Percentiles rank a stretch among this genome's conserved stretches.
phyloP scores from a whole-genome alignment of 257 asterid species.

The Solanum virginianum region DNA sequence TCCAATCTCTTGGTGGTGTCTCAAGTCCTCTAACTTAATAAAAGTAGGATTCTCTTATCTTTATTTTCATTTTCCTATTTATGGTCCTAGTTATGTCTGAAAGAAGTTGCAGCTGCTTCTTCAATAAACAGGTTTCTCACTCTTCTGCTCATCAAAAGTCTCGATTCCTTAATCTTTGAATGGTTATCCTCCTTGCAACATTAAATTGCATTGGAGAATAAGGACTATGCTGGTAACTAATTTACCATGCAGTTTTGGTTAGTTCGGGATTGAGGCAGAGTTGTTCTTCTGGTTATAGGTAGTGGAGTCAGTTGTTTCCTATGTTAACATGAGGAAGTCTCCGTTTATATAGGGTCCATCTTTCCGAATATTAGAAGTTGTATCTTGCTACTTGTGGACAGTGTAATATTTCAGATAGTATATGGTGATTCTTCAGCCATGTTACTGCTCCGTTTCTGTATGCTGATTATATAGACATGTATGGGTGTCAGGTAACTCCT shows the following conservation, averaged over 20 bases:
- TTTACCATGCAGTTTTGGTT: background rate
- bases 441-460: background rate
- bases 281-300: background rate
- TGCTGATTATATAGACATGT: background rate
- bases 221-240: background rate
- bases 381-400: background rate
- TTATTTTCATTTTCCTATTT: background rate
- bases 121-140: background rate
- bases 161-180: background rate
- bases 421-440: background rate
- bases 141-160: background rate
- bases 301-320: background rate
- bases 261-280: background rate
- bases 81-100: background rate
- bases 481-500: background rate
- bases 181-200: background rate
- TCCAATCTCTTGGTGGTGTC: background rate
- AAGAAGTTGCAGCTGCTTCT: background rate
- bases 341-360: background rate
- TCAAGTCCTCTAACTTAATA: background rate
- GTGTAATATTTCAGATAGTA: background rate
- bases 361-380: background rate
- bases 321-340: background rate
- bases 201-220: background rate
- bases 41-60: background rate